Conservation (phyloP, 805 yeast genomes). For the Nakazawaea laoshanensis region DNA sequence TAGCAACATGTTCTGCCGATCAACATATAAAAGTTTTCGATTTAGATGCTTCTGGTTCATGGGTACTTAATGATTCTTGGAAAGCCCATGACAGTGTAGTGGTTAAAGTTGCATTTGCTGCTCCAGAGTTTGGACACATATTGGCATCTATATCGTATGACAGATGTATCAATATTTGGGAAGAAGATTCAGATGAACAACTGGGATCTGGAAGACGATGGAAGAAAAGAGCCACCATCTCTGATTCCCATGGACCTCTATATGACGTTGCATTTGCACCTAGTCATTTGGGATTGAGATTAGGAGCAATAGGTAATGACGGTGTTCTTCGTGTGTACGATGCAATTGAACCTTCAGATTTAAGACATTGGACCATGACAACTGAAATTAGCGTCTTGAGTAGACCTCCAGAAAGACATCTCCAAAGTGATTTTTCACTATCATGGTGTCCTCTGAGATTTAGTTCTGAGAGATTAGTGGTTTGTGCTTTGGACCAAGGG, state of each 20-base stretch:
- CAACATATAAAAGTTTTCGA: constrained; percentile 89
- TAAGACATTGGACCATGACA: constrained; percentile 72
- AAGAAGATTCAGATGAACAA: constrained; percentile 74
- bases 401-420: constrained; percentile 67
- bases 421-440: constrained; percentile 78
- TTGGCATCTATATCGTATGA: constrained; percentile 88
- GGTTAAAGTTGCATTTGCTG: constrained; percentile 83
- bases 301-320: constrained; percentile 86
- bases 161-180: constrained; percentile 84
- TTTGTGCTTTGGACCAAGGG: constrained; percentile 83
- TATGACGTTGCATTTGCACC: constrained; percentile 91
- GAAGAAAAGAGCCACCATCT: constrained; percentile 64
- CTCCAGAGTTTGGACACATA: constrained; percentile 86
- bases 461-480: constrained; percentile 71
- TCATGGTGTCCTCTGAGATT: constrained; percentile 90
- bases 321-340: constrained; percentile 82
- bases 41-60: constrained; percentile 55
- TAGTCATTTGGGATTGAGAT: constrained; percentile 65
- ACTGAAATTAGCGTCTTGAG: constrained; percentile 61
- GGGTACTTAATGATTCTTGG: constrained; percentile 88
- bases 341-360: constrained; percentile 82
- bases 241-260: constrained; percentile 83
- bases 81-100: constrained; percentile 90
- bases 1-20: constrained; percentile 94
- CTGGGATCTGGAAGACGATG: constrained; percentile 79